phyloP scores from a whole-genome alignment of 306 rosid species.

The Cicer bijugum region DNA sequence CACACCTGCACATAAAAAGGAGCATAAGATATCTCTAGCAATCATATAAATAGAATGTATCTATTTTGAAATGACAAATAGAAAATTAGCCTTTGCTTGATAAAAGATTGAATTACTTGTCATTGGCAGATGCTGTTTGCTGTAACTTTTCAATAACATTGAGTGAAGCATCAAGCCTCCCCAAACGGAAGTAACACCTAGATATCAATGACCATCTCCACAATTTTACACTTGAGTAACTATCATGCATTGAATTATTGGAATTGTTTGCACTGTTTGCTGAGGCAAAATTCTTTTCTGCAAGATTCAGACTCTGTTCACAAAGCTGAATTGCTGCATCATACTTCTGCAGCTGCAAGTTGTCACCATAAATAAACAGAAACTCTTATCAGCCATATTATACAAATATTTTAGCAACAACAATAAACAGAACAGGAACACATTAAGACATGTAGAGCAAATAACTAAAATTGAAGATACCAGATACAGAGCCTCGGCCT shows the following conservation, averaged over 20 bases:
- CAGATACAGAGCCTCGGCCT: slow-evolving; percentile 83
- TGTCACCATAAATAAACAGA: slow-evolving; percentile 45
- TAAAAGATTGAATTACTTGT: slow-evolving; percentile 59
- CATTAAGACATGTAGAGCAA: slow-evolving; percentile 34
- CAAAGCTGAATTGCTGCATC: slow-evolving; percentile 79
- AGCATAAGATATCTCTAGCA: slow-evolving; percentile 44
- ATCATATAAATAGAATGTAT: slow-evolving; percentile 33
- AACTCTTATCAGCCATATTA: slow-evolving; percentile 39
- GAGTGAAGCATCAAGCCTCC: slow-evolving; percentile 86
- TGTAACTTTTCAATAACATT: slow-evolving; percentile 67
- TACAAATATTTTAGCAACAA: background rate
- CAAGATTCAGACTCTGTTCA: slow-evolving; percentile 70
- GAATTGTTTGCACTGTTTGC: slow-evolving; percentile 40
- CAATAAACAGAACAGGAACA: background rate
- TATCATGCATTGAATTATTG: slow-evolving; percentile 47
- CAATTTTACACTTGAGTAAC: slow-evolving; percentile 51
- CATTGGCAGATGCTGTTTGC: slow-evolving; percentile 51
- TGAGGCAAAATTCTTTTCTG: slow-evolving; percentile 68
- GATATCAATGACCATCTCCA: slow-evolving; percentile 91
- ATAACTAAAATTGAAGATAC: slow-evolving; percentile 51
- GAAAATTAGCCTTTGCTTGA: slow-evolving; percentile 37
- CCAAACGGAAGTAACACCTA: slow-evolving; percentile 82
- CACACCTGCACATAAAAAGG: slow-evolving; percentile 54
- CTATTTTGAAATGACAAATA: slow-evolving; percentile 38
- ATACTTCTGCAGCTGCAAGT: slow-evolving; percentile 71